Conservation (phyloP, 2,329 filamentous ascomycete species). For the Aspergillus pseudoterreus region DNA sequence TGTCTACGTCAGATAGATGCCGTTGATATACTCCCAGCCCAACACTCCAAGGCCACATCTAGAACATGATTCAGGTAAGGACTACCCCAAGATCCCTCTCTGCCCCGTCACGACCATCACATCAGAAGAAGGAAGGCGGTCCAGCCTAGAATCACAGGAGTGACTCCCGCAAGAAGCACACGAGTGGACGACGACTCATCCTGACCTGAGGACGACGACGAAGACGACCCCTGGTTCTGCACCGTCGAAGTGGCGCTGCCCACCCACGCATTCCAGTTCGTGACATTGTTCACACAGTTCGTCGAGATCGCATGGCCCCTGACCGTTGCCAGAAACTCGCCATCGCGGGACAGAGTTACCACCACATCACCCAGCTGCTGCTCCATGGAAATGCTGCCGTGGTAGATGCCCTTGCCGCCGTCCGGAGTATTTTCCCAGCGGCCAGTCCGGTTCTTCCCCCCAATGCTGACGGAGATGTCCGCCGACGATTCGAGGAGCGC, state of each 20-base stretch:
- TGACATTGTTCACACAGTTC: slow-evolving; percentile 18
- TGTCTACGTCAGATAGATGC: neutral
- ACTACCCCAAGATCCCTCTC: neutral
- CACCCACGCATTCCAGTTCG: slow-evolving; percentile 39
- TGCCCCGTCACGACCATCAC: neutral
- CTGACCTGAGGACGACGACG: neutral
- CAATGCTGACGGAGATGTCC: slow-evolving; percentile 31
- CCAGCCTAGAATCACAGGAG: neutral
- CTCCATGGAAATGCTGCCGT: slow-evolving; percentile 25
- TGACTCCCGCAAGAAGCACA: neutral
- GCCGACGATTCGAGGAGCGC: slow-evolving; percentile 33
- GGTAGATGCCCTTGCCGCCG: slow-evolving; percentile 31
- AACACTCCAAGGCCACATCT: neutral
- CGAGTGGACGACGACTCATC: slow-evolving; percentile 2
- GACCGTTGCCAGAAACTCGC: slow-evolving; percentile 18
- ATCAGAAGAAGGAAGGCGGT: neutral
- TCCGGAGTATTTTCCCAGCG: slow-evolving; percentile 25
- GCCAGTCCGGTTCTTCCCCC: slow-evolving; percentile 16
- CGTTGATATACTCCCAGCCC: neutral
- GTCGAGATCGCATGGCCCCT: slow-evolving; percentile 21
- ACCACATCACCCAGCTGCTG: slow-evolving; percentile 20
- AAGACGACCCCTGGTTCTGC: neutral
- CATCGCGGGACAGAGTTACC: slow-evolving; percentile 23
- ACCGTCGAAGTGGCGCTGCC: slow-evolving; percentile 18
- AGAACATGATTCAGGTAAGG: neutral